These are phyloP conservation scores for Exophiala spinifera DNA, from an alignment of 2,329 filamentous ascomycete species.

Conservation along the genomic window DNA sequence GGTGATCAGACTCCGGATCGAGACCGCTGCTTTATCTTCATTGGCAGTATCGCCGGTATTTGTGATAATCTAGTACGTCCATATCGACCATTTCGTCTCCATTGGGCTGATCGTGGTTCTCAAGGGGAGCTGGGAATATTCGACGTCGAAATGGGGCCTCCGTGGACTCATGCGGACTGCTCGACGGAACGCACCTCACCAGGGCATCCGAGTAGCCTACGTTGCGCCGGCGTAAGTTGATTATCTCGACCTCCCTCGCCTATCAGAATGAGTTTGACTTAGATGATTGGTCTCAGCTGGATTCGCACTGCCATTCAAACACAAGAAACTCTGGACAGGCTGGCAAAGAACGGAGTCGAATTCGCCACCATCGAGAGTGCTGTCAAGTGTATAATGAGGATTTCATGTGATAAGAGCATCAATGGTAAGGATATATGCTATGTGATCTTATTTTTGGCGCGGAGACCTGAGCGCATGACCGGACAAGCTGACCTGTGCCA, in stretches of 20 bases:
- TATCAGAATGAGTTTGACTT: background rate
- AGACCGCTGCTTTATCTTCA: slow-evolving; percentile 19
- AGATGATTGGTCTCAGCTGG: background rate
- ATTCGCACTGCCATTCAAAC: slow-evolving; percentile 10
- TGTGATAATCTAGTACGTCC: slow-evolving; percentile 9
- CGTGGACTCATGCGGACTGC: slow-evolving; percentile 14
- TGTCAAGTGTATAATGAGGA: slow-evolving; percentile 31
- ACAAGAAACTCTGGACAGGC: slow-evolving; percentile 36
- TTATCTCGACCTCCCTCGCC: background rate
- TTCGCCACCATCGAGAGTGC: slow-evolving; percentile 40
- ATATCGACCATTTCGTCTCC: background rate
- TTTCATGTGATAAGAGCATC: slow-evolving; percentile 36
- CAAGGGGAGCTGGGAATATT: slow-evolving; percentile 14
- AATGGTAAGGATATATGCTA: slow-evolving; percentile 28
- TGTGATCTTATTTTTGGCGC: background rate
- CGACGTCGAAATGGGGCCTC: slow-evolving; percentile 10
- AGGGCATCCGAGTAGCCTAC: slow-evolving; percentile 13
- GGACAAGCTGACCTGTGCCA: background rate
- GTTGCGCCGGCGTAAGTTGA: slow-evolving; percentile 10
- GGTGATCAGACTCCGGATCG: background rate
- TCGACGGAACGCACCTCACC: slow-evolving; percentile 5
- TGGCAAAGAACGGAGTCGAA: slow-evolving; percentile 38
- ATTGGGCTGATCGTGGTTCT: background rate
- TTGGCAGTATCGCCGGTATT: slow-evolving; percentile 10
- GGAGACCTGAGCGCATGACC: background rate